phyloP scores from a whole-genome alignment of 805 yeast species.

The Clavispora santaluciae region DNA sequence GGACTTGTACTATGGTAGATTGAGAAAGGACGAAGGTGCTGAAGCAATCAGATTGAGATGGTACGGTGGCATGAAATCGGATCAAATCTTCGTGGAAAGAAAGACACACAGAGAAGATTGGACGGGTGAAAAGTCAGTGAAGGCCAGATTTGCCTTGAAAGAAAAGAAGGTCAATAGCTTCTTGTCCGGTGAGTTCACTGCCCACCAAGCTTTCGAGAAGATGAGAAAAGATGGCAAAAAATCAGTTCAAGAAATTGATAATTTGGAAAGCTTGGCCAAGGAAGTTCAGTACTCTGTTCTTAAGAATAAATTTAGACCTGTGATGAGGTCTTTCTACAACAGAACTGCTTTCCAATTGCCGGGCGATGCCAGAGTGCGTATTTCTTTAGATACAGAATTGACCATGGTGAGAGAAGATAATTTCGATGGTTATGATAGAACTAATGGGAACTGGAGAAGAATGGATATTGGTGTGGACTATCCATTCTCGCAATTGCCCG shows the following conservation, averaged over 20 bases:
- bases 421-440: constrained; percentile 88
- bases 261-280: constrained; percentile 83
- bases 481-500: constrained; percentile 86
- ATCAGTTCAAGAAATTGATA: constrained; percentile 80
- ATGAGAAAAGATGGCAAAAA: constrained; percentile 91
- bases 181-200: constrained; percentile 78
- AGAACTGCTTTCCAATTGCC: constrained; percentile 99
- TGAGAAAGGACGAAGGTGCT: constrained; percentile 96
- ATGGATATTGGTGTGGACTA: constrained; percentile 97
- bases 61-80: constrained; percentile 97
- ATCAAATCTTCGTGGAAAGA: constrained; percentile 90
- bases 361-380: constrained; percentile 98
- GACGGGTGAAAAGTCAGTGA: constrained; percentile 99
- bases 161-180: constrained; percentile 87
- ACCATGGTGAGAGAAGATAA: constrained; percentile 98
- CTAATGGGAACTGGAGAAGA: constrained; percentile 94
- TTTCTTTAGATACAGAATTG: constrained; percentile 93
- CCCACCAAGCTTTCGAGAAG: constrained; percentile 85
- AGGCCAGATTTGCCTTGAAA: constrained; percentile 90
- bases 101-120: constrained; percentile 99
- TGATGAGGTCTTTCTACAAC: constrained; percentile 91
- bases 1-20: constrained; percentile 90
- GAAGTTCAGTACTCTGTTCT: constrained; percentile 90
- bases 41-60: constrained; percentile 97
- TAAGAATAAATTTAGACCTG: constrained; percentile 84